Evolutionary conservation across 257 asterid genomes (phyloP).

Genomic region (Solanum appendiculatum): DNA sequence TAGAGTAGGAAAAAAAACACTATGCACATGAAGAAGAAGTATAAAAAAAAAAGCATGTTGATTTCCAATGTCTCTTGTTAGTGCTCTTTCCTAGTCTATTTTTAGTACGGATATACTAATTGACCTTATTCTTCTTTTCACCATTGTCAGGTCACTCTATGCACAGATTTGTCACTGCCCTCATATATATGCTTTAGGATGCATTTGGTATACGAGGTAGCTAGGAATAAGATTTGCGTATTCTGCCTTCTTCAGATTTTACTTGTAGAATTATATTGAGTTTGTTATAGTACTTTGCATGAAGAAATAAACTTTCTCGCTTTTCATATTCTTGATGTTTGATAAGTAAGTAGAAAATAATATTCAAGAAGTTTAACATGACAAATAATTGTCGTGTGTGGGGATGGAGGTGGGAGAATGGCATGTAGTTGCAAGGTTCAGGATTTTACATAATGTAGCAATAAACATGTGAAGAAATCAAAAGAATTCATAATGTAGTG

Average conservation of each 20-base stretch:
- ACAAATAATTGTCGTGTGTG: neutral
- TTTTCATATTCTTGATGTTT: neutral
- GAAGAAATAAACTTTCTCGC: neutral
- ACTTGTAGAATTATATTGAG: neutral
- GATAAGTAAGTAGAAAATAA: neutral
- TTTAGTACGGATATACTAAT: neutral
- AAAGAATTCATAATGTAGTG: neutral
- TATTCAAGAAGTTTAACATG: neutral
- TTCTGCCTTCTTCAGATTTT: neutral
- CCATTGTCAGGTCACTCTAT: conserved; percentile 17
- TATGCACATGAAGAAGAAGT: neutral
- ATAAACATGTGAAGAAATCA: neutral
- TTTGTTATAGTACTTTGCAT: neutral
- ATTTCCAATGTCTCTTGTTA: neutral
- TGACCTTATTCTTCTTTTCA: neutral
- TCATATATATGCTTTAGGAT: neutral
- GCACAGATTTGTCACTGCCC: conserved; percentile 1
- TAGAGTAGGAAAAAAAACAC: neutral
- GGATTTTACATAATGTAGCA: neutral
- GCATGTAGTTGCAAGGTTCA: neutral
- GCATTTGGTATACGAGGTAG: neutral
- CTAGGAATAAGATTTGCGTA: neutral
- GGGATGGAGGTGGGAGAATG: neutral
- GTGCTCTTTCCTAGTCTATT: neutral
- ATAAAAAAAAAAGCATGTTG: neutral